Percentiles rank a stretch among this genome's conserved stretches.
phyloP scores from a whole-genome alignment of 106 monocot species.

The Triglochin maritima region DNA sequence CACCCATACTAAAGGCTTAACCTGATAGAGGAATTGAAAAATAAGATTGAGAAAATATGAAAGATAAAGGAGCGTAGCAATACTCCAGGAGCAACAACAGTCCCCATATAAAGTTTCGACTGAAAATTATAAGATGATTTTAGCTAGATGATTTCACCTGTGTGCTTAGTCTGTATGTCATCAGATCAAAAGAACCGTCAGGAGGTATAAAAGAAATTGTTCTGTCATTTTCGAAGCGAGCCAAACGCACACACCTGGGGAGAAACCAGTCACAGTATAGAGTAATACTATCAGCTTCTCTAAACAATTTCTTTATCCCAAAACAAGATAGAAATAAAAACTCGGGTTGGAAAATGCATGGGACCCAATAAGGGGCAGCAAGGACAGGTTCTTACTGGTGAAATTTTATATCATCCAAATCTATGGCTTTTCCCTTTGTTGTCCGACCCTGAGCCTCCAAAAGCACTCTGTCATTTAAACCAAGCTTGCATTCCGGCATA shows the following conservation, averaged over 20 bases:
- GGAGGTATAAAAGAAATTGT: constrained; percentile 99
- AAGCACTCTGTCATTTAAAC: constrained; percentile 88
- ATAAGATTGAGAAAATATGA: neutral
- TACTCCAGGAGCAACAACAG: neutral
- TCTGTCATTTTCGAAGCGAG: constrained; percentile 98
- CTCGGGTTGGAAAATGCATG: too few species aligned
- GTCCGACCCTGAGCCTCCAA: constrained; percentile 93
- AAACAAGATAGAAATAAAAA: too few species aligned
- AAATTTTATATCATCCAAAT: constrained; percentile 97
- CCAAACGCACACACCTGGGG: constrained; percentile 86
- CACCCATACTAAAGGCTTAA: constrained; percentile 93
- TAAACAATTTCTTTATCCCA: neutral
- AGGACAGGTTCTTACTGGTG: constrained; percentile 53
- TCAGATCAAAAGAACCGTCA: constrained; percentile 92
- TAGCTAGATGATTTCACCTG: constrained; percentile 33
- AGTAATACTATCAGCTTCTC: too few species aligned
- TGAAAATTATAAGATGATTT: too few species aligned
- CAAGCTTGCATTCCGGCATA: constrained; percentile 98
- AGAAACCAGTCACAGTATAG: neutral
- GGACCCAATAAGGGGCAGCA: neutral
- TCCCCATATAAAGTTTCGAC: too few species aligned
- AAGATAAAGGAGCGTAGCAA: neutral
- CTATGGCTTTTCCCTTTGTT: constrained; percentile 95
- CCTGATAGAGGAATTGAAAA: constrained; percentile 28
- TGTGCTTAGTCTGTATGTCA: constrained; percentile 96